Evolutionary conservation across 2,329 filamentous ascomycete species (phyloP).

Genomic region (Trichoderma sp.): DNA sequence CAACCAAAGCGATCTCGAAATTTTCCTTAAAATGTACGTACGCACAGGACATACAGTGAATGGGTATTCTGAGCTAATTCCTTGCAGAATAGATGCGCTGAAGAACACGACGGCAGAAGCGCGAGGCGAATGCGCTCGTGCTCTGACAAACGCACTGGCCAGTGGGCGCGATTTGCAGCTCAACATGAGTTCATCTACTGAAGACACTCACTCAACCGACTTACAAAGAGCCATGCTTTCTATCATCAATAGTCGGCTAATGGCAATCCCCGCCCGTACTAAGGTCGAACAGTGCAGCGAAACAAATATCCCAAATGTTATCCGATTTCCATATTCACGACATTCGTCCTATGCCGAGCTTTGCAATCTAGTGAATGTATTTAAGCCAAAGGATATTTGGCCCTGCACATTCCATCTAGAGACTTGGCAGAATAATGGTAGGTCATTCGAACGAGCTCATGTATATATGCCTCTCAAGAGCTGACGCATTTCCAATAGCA

Average conservation of each 20-base stretch:
- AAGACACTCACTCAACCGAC: slow-evolving; percentile 22
- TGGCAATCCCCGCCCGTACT: not conserved
- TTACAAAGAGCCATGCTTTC: not conserved
- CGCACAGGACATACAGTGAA: not conserved
- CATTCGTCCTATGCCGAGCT: slow-evolving; percentile 86
- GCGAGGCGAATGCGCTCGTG: not conserved
- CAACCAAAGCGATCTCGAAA: slow-evolving; percentile 51
- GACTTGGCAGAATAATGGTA: slow-evolving; percentile 59
- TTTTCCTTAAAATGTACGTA: slow-evolving; percentile 44
- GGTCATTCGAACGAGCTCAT: not conserved
- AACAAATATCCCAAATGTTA: slow-evolving; percentile 39
- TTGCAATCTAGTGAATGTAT: slow-evolving; percentile 63
- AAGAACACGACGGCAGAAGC: slow-evolving; percentile 13
- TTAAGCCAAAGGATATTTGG: slow-evolving; percentile 74
- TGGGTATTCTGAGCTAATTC: not conserved
- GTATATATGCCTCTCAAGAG: not conserved
- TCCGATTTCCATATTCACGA: slow-evolving; percentile 78
- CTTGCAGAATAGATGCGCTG: slow-evolving; percentile 24
- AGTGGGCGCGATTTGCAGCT: slow-evolving; percentile 31
- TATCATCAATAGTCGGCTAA: not conserved
- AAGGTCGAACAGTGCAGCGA: not conserved
- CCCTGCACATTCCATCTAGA: slow-evolving; percentile 71
- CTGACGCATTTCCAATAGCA: slow-evolving; percentile 29
- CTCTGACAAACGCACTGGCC: slow-evolving; percentile 21
- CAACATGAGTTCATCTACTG: slow-evolving; percentile 25